phyloP scores from a whole-genome alignment of 768 basidiomycete genomes.

The Kwoniella europaea region DNA sequence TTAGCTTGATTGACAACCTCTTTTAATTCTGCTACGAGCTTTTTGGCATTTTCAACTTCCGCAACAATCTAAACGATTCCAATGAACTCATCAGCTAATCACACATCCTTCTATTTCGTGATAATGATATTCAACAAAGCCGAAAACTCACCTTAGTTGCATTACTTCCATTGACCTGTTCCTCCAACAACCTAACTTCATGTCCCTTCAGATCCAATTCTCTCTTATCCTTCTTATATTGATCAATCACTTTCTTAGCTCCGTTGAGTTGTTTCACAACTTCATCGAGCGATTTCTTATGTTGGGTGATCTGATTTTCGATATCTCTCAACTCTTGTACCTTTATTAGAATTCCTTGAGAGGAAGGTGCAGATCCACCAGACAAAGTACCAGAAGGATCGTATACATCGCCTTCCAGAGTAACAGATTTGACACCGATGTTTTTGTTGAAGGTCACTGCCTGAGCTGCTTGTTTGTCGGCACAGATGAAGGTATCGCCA shows the following conservation, averaged over 20 bases:
- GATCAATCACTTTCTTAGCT: constrained; percentile 58
- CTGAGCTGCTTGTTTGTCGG: constrained; percentile 84
- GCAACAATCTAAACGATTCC: constrained; percentile 67
- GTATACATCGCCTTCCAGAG: constrained; percentile 92
- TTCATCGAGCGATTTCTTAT: constrained; percentile 62
- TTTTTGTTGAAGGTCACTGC: constrained; percentile 80
- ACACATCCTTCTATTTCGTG: too few species aligned
- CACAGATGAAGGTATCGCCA: constrained; percentile 87
- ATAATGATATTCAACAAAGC: too few species aligned
- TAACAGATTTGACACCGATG: constrained; percentile 78
- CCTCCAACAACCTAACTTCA: constrained; percentile 77
- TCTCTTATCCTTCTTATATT: constrained; percentile 62
- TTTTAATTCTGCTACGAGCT: constrained; percentile 63
- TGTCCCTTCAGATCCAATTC: constrained; percentile 90
- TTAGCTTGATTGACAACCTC: constrained; percentile 63
- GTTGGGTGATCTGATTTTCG: constrained; percentile 67
- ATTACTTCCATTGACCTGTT: constrained; percentile 86
- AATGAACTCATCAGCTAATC: not conserved
- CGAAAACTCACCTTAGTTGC: constrained; percentile 74
- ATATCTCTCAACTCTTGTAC: constrained; percentile 80
- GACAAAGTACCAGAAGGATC: constrained; percentile 93
- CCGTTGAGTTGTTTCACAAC: constrained; percentile 67
- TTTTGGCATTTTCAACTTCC: constrained; percentile 76
- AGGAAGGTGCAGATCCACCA: constrained; percentile 82
- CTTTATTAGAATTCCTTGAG: constrained; percentile 72